phyloP scores from a whole-genome alignment of 176 grass and related monocot genomes.

The Otatea glauca region DNA sequence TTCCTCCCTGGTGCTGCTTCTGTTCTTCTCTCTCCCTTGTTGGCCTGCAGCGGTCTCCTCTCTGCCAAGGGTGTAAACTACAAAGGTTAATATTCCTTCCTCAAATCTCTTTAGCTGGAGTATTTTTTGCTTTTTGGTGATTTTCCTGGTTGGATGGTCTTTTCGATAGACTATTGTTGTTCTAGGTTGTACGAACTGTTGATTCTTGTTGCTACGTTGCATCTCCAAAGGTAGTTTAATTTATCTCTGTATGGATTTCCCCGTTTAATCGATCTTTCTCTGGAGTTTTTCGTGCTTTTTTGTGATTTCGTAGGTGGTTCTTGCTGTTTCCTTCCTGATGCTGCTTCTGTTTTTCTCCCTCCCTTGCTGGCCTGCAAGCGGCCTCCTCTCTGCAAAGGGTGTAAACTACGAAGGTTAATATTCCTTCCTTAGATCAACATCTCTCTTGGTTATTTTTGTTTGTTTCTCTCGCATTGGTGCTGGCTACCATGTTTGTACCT shows the following conservation, averaged over 20 bases:
- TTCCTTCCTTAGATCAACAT: constrained; percentile 11
- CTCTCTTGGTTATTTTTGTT: not conserved
- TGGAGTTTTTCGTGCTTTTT: too few relatives aligned
- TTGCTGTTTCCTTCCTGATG: constrained; percentile 31
- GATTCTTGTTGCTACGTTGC: too few relatives aligned
- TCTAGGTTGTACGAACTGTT: too few relatives aligned
- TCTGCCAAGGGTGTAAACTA: constrained; percentile 88
- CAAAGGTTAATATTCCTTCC: constrained; percentile 62
- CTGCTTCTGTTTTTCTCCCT: constrained; percentile 36
- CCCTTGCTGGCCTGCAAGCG: constrained; percentile 40
- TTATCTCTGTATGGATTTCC: too few relatives aligned
- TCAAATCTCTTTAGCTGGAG: too few relatives aligned
- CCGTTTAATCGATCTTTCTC: too few relatives aligned
- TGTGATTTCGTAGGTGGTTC: not conserved
- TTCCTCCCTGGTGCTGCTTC: constrained; percentile 37
- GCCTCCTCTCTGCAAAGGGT: constrained; percentile 80
- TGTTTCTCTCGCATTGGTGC: constrained; percentile 28
- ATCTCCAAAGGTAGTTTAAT: too few relatives aligned
- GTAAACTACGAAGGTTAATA: constrained; percentile 83
- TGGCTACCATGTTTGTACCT: constrained; percentile 24
- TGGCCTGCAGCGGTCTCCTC: constrained; percentile 57
- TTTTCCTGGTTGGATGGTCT: too few relatives aligned
- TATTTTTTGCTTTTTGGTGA: too few relatives aligned
- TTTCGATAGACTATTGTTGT: too few relatives aligned
- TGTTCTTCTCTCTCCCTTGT: constrained; percentile 30